Base-by-base conservation (phyloP, 1,284 basidiomycete genomes). In the Sparassis latifolia region DNA sequence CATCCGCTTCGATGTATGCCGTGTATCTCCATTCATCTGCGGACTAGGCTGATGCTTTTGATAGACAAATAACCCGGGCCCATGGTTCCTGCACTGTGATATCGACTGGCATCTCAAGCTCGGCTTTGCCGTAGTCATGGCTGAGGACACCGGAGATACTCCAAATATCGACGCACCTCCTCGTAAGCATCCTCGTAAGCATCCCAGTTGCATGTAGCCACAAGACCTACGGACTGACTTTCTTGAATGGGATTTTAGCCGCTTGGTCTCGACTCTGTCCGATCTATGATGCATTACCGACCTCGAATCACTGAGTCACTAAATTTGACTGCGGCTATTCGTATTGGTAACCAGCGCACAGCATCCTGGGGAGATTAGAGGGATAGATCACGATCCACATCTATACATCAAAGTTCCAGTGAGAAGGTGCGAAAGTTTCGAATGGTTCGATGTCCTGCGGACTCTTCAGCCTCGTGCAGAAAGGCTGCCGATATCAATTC, bases 1-100 rank as follows among this genome's bases (percentile, higher is more conserved):
- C 5, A 62, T 67, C 38, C 62, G 65, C 20, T 66, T 65, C 52
- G 52, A 46, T 49, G 61, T 59, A 42, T 44, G 59, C 50, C 6
- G n/a, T 12, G 5, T 20, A 20, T 28, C 3, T 9, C 27, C 12
- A 1, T 5, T 10, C 5, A 10, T 33, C 5, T 29, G 33, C 12
- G 31, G 1, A 42, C 12, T 12, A 35, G n/a, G 28, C 43, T 38
- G 30, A 32, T 45, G 3, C 28, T 4, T 31, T n/a, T 4, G 4
- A 28, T 31, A 59, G 58, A 59, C 60, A 33, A 53, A 61, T 42
- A 61, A 59, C 52, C 54, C 58, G 10, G 60, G 60, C 2, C 60
- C 58, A 7, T 61, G 60, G 60, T 56, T 59, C 54, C 52, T 61
- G 37, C 60, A 61, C 32, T 61, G 60, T 37, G 58, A 61, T 41